phyloP scores from a whole-genome alignment of 2,329 filamentous ascomycete species.

The Sclerotiophoma versabilis region DNA sequence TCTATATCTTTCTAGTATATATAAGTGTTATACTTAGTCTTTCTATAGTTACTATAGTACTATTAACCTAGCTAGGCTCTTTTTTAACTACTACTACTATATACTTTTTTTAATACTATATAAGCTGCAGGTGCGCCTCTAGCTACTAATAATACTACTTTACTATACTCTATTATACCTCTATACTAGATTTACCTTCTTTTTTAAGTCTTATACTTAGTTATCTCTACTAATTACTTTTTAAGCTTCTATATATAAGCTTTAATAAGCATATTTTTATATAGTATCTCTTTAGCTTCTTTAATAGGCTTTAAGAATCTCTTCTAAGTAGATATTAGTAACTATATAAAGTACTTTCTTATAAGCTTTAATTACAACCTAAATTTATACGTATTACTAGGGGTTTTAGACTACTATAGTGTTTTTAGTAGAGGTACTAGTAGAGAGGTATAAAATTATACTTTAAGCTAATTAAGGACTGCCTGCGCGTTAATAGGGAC shows the following conservation, averaged over 20 bases:
- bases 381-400: background rate
- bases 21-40: background rate
- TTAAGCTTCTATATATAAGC: background rate
- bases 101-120: background rate
- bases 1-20: background rate
- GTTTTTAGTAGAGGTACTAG: background rate
- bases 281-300: background rate
- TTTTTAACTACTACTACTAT: background rate
- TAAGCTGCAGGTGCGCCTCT: too few species aligned
- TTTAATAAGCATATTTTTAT: background rate
- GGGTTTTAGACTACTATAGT: background rate
- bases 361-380: background rate
- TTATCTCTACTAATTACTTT: background rate
- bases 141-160: too few species aligned
- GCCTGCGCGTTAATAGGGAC: background rate
- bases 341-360: background rate
- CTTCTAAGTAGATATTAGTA: background rate
- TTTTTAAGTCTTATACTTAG: background rate
- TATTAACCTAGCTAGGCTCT: background rate
- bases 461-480: background rate
- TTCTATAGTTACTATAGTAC: background rate
- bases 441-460: background rate
- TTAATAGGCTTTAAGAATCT: background rate
- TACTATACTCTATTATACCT: background rate
- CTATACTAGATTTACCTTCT: too few species aligned